These are phyloP conservation scores for Sorghum bicolor DNA, from an alignment of 176 grass and related monocot genomes.

Conservation along the genomic window Sorghum_bicolor_NCBIv3 NC_012878.2:49939001-49939500, in stretches of 20 bases:
- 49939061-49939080: conserved; percentile 9
- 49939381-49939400: no score
- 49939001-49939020: not conserved
- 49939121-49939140: not conserved
- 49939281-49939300: not conserved
- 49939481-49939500: not conserved
- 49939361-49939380: no score
- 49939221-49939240: not conserved
- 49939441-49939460: not conserved
- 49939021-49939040: not conserved
- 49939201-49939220: not conserved
- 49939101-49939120: not conserved
- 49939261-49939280: conserved; percentile 1
- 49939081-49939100: not conserved
- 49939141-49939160: not conserved
- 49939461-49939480: not conserved
- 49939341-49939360: no score
- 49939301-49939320: conserved; percentile 3
- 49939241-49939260: not conserved
- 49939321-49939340: not conserved
- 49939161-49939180: conserved; percentile 17
- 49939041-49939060: conserved; percentile 34
- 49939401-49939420: no score
- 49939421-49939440: not conserved
- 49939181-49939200: conserved; percentile 9